A percentile compares a stretch with the other conserved stretches of the same genome.
phyloP scores from a whole-genome alignment of 179 eudicot species.

The Drosera spatulata region DNA sequence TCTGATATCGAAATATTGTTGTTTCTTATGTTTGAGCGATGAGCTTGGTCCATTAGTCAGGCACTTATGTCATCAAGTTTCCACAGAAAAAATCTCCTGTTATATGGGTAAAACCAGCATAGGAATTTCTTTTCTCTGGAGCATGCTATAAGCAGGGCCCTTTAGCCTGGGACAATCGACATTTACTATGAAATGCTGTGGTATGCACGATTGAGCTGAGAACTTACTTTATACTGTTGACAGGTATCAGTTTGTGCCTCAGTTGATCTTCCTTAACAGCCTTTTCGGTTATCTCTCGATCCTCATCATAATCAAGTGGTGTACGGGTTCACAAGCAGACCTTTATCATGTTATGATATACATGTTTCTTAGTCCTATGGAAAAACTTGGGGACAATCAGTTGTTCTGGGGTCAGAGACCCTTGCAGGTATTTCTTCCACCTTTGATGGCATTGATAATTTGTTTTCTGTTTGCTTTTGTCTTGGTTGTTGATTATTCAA shows the following conservation, averaged over 20 bases:
- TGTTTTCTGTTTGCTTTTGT: neutral
- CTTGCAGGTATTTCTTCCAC: slow-evolving; percentile 37
- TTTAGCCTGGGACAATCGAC: no score
- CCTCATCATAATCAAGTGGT: slow-evolving; percentile 61
- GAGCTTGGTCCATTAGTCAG: no score
- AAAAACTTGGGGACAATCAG: slow-evolving; percentile 60
- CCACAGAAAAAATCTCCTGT: no score
- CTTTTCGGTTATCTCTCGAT: slow-evolving; percentile 67
- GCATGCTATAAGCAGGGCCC: no score
- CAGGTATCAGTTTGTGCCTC: slow-evolving; percentile 72
- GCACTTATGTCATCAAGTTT: no score
- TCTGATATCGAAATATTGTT: no score
- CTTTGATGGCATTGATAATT: neutral
- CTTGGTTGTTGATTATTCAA: neutral
- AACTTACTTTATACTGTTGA: neutral
- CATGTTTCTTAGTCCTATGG: slow-evolving; percentile 77
- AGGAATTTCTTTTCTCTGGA: no score
- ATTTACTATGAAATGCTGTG: no score
- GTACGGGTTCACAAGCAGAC: slow-evolving; percentile 68
- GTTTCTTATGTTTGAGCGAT: no score
- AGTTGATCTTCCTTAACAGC: slow-evolving; percentile 62
- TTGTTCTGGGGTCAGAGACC: slow-evolving; percentile 54
- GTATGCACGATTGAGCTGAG: neutral
- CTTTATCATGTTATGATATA: slow-evolving; percentile 75
- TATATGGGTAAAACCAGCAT: no score